Conservation (phyloP, 352 stramenopile species). For the Pythium rishiriense region DNA sequence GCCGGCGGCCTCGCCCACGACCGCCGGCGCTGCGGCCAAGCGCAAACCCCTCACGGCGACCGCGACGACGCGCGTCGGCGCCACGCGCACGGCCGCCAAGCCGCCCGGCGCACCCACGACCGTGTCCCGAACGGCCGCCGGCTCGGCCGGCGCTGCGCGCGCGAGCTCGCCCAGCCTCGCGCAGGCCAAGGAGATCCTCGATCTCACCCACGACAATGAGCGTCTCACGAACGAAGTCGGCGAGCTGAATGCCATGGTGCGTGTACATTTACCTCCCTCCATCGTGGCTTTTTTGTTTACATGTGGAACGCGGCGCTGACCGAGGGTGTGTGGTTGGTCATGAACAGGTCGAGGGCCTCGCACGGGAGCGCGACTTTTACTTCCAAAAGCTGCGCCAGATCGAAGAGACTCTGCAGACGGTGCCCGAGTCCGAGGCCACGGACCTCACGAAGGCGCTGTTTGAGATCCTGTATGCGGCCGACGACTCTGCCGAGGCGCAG, state of each 20-base stretch:
- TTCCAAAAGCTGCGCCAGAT: conserved; percentile 98
- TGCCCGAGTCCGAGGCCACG: conserved; percentile 55
- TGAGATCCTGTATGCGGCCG: conserved; percentile 84
- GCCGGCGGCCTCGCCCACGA: conserved; percentile 33
- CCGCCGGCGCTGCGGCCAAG: conserved; percentile 25
- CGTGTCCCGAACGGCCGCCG: conserved; percentile 27
- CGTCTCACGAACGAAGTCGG: conserved; percentile 76
- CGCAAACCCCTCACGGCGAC: conserved; percentile 38
- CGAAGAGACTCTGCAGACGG: conserved; percentile 94
- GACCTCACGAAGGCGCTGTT: conserved; percentile 73
- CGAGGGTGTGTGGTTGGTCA: not conserved
- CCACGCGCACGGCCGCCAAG: conserved; percentile 28
- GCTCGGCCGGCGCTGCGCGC: conserved; percentile 17
- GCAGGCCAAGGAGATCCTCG: conserved; percentile 75
- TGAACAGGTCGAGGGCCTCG: conserved; percentile 79
- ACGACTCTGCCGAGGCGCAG: conserved; percentile 39
- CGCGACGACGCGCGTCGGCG: conserved; percentile 27
- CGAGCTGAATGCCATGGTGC: conserved; percentile 70
- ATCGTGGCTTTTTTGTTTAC: too few species aligned
- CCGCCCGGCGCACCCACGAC: conserved; percentile 46
- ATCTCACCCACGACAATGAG: conserved; percentile 66
- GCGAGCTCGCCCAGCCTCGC: conserved; percentile 34
- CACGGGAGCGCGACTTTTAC: conserved; percentile 98
- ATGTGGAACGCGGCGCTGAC: too few species aligned
- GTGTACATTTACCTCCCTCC: too few species aligned